These are phyloP conservation scores for Colletotrichum lini DNA, from an alignment of 2,329 filamentous ascomycete species.

Conservation along the genomic window DNA sequence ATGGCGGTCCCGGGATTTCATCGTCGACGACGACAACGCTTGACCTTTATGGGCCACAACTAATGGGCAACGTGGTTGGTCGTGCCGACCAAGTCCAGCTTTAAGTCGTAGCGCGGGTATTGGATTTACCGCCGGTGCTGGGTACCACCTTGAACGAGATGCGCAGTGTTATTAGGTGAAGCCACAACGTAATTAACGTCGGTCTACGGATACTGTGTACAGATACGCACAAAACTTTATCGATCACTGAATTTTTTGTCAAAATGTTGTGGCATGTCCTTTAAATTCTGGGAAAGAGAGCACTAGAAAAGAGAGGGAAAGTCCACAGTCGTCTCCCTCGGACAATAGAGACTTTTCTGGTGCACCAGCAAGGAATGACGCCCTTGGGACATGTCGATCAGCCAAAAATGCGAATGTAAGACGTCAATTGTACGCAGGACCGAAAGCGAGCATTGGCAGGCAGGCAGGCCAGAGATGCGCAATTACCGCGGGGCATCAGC, in stretches of 20 bases:
- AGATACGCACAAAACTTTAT: background rate
- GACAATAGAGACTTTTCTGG: background rate
- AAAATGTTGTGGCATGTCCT: background rate
- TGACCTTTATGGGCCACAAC: too few species aligned
- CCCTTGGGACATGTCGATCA: conserved; percentile 25
- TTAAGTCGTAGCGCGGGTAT: conserved; percentile 8
- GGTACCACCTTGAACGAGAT: conserved; percentile 5
- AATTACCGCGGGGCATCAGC: conserved; percentile 31
- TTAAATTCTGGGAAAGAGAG: too few species aligned
- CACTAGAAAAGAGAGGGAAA: background rate
- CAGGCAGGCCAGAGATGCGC: conserved; percentile 33
- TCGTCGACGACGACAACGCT: conserved; percentile 9
- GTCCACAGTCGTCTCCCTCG: background rate
- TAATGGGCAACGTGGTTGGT: conserved; percentile 4
- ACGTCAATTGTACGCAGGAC: conserved; percentile 30
- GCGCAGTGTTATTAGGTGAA: background rate
- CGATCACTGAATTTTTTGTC: background rate
- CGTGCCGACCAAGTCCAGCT: background rate
- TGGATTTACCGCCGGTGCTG: conserved; percentile 14
- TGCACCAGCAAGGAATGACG: conserved; percentile 8
- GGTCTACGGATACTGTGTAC: too few species aligned
- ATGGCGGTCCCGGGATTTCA: conserved; percentile 32
- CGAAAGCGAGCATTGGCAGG: conserved; percentile 20
- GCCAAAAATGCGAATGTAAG: conserved; percentile 23
- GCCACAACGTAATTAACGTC: background rate